Percentiles rank a stretch among this genome's conserved stretches.
Conservation (phyloP, 495 filamentous ascomycete species). For the Penicillium bialowiezense region DNA sequence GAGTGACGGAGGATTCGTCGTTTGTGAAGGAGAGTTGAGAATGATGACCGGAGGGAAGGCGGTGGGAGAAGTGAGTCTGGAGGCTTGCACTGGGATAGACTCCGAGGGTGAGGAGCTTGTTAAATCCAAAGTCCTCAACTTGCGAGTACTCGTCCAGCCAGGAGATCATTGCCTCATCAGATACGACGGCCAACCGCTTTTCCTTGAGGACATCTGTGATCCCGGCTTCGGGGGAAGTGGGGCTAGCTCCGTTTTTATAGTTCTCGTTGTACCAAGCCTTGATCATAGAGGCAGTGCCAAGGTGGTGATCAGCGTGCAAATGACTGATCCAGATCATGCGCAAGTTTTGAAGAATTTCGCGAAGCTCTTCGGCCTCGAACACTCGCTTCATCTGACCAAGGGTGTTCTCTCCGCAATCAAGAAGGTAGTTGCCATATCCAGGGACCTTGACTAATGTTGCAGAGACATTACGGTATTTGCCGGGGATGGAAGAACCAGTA, state of each 20-base stretch:
- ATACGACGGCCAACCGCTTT: conserved; percentile 57
- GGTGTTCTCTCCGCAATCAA: conserved; percentile 92
- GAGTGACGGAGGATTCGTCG: conserved; percentile 22
- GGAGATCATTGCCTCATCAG: conserved; percentile 59
- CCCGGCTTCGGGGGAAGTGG: conserved; percentile 26
- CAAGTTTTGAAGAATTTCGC: conserved; percentile 71
- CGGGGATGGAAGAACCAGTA: conserved; percentile 84
- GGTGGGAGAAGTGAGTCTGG: conserved; percentile 28
- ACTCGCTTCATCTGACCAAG: conserved; percentile 84
- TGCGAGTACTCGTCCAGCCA: conserved; percentile 76
- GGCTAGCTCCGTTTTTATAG: conserved; percentile 25
- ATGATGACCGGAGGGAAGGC: conserved; percentile 25
- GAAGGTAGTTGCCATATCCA: conserved; percentile 75
- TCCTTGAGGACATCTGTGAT: conserved; percentile 37
- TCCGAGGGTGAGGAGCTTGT: conserved; percentile 51
- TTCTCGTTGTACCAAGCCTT: conserved; percentile 67
- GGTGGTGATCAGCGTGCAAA: conserved; percentile 93
- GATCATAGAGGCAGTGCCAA: conserved; percentile 76
- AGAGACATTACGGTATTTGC: conserved; percentile 93
- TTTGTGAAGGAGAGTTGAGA: conserved; percentile 27
- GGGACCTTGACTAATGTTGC: conserved; percentile 81
- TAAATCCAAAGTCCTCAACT: conserved; percentile 74
- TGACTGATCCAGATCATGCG: conserved; percentile 92
- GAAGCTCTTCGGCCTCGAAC: conserved; percentile 59
- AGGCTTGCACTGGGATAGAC: conserved; percentile 22